phyloP scores from a whole-genome alignment of 2,329 filamentous ascomycete genomes.

The Zasmidium cellare region DNA sequence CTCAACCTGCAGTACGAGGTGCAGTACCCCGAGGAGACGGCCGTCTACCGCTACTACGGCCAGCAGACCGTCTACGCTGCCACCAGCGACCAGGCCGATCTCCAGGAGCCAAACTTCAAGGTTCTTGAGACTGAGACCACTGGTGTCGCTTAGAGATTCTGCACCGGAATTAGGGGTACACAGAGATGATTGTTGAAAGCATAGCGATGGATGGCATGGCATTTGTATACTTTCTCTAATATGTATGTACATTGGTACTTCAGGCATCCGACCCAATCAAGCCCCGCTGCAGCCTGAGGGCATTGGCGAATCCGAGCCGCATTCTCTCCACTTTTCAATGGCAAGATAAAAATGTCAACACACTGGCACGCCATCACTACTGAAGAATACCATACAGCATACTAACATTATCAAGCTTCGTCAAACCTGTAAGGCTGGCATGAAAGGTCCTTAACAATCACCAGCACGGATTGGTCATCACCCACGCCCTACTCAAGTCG shows the following conservation, averaged over 20 bases:
- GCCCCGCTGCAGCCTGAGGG: too few species aligned
- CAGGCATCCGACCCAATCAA: too few species aligned
- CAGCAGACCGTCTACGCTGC: constrained; percentile 24
- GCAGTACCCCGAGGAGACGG: background rate
- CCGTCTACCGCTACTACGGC: constrained; percentile 19
- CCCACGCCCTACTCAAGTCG: too few species aligned
- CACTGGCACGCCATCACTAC: too few species aligned
- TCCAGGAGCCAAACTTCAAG: constrained; percentile 19
- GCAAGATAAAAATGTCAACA: too few species aligned
- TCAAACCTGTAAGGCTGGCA: too few species aligned
- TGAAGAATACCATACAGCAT: too few species aligned
- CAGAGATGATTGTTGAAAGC: background rate
- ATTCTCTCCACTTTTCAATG: too few species aligned
- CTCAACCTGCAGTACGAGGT: constrained; percentile 24
- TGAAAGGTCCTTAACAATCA: too few species aligned
- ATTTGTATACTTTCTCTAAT: background rate
- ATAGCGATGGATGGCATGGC: background rate
- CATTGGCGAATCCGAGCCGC: too few species aligned
- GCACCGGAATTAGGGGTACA: background rate
- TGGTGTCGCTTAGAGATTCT: constrained; percentile 12
- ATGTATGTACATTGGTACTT: background rate
- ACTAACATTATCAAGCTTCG: too few species aligned
- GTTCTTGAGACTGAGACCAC: constrained; percentile 19
- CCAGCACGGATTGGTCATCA: too few species aligned
- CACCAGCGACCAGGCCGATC: constrained; percentile 18